phyloP scores from a whole-genome alignment of 23 red algal species.

The Agarophyton chilense region DNA sequence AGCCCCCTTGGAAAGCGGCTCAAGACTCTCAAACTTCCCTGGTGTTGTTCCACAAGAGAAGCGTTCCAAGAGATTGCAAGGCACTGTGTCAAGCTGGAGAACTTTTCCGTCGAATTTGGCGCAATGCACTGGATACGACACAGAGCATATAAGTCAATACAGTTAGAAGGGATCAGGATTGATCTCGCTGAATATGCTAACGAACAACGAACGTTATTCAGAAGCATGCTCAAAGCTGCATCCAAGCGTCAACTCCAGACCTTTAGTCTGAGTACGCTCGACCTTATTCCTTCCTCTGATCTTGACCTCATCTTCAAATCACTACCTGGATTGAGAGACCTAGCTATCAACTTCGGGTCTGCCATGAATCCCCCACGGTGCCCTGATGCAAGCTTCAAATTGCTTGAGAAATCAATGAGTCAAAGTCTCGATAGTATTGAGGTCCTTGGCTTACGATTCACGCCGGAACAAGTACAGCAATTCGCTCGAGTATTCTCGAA shows the following conservation, averaged over 20 bases:
- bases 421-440: constrained; percentile 37
- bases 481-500: constrained; percentile 19
- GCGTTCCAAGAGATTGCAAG: constrained; percentile 46
- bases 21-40: constrained; percentile 37
- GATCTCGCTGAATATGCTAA: constrained; percentile 35
- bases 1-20: constrained; percentile 25
- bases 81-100: constrained; percentile 42
- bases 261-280: constrained; percentile 47
- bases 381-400: constrained; percentile 22
- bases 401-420: constrained; percentile 18
- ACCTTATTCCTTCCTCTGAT: constrained; percentile 48
- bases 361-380: constrained; percentile 19
- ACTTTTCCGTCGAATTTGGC: constrained; percentile 57
- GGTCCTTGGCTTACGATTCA: constrained; percentile 43
- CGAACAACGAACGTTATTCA: constrained; percentile 52
- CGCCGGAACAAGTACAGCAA: constrained; percentile 25
- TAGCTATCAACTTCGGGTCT: constrained; percentile 46
- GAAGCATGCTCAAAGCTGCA: constrained; percentile 44
- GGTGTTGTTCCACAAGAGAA: constrained; percentile 46
- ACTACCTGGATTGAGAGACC: constrained; percentile 40
- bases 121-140: constrained; percentile 73
- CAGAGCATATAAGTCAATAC: constrained; percentile 30
- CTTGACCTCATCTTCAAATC: constrained; percentile 59
- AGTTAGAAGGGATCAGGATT: constrained; percentile 8
- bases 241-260: constrained; percentile 17